A percentile compares a stretch with the other conserved stretches of the same genome.
phyloP scores from a whole-genome alignment of 129 eudicot species.

The Flaveria robusta region DNA sequence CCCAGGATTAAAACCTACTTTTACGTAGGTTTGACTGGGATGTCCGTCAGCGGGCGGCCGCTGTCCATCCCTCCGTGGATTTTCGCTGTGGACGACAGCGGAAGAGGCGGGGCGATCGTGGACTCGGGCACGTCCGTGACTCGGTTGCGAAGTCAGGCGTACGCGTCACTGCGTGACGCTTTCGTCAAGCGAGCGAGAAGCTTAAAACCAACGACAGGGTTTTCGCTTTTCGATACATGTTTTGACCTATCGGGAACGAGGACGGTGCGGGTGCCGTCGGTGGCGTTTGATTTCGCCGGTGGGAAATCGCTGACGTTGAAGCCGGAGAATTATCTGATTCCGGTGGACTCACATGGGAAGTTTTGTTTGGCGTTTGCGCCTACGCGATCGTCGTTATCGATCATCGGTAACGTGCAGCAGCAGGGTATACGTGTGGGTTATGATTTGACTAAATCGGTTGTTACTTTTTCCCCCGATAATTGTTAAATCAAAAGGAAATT shows the following conservation, averaged over 20 bases:
- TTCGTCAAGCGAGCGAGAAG: conserved; percentile 36
- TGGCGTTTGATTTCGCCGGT: conserved; percentile 58
- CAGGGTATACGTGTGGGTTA: conserved; percentile 95
- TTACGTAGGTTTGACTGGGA: conserved; percentile 69
- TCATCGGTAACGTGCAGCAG: conserved; percentile 85
- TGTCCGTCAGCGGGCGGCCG: conserved; percentile 59
- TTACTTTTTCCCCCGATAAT: conserved; percentile 64
- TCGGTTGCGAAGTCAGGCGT: conserved; percentile 61
- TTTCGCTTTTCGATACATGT: conserved; percentile 73
- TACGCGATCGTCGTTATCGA: conserved; percentile 53
- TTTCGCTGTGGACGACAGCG: conserved; percentile 48
- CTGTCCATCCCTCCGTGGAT: conserved; percentile 43
- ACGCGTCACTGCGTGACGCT: conserved; percentile 57
- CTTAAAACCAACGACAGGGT: conserved; percentile 40
- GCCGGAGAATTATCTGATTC: conserved; percentile 61
- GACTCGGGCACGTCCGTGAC: conserved; percentile 94
- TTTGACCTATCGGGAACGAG: conserved; percentile 53
- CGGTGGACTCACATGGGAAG: conserved; percentile 71
- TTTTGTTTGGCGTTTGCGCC: conserved; percentile 81
- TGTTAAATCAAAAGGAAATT: conserved; percentile 40
- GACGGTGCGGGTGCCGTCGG: conserved; percentile 63
- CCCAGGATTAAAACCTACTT: conserved; percentile 36
- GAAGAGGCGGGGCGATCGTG: conserved; percentile 71
- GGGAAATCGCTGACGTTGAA: conserved; percentile 50
- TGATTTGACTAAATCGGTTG: conserved; percentile 45